phyloP scores from a whole-genome alignment of 179 eudicot genomes.

The Drosera spatulata region DNA sequence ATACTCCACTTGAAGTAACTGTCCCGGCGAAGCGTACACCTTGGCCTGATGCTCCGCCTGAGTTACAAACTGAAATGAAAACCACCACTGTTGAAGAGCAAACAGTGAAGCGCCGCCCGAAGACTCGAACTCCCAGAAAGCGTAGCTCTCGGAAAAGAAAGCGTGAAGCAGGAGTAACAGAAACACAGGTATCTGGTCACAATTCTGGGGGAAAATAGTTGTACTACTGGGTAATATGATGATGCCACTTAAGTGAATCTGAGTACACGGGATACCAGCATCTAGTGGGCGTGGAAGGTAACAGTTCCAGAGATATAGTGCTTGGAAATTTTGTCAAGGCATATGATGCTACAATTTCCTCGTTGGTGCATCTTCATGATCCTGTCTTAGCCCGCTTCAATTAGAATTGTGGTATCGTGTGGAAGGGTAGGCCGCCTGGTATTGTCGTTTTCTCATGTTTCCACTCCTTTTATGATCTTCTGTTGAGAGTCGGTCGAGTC shows the following conservation, averaged over 20 bases:
- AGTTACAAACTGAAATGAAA: conserved; percentile 15
- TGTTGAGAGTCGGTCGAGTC: not conserved
- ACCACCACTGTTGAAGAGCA: conserved; percentile 15
- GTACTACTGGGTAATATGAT: not conserved
- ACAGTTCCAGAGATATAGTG: too few species aligned
- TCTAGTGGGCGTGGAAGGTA: too few species aligned
- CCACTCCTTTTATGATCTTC: not conserved
- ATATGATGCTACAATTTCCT: not conserved
- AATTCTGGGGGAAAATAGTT: conserved; percentile 18
- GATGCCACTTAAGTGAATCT: not conserved
- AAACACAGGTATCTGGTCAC: conserved; percentile 15
- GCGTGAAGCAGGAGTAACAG: conserved; percentile 23
- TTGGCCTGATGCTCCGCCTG: conserved; percentile 61
- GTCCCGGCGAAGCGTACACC: conserved; percentile 63
- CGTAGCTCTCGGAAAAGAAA: conserved; percentile 30
- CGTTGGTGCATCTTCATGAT: too few species aligned
- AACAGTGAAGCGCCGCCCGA: conserved; percentile 22
- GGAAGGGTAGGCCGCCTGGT: not conserved
- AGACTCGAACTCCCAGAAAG: conserved; percentile 18
- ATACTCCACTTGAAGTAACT: conserved; percentile 50
- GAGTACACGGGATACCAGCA: not conserved
- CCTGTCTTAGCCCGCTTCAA: too few species aligned
- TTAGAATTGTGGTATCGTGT: not conserved
- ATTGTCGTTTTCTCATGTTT: not conserved
- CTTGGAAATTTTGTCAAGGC: too few species aligned